Evolutionary conservation across 73 alveolate genomes (phyloP), one percentile per base, ranked within the genome.

Genomic region (Paramecium bursaria): DNA sequence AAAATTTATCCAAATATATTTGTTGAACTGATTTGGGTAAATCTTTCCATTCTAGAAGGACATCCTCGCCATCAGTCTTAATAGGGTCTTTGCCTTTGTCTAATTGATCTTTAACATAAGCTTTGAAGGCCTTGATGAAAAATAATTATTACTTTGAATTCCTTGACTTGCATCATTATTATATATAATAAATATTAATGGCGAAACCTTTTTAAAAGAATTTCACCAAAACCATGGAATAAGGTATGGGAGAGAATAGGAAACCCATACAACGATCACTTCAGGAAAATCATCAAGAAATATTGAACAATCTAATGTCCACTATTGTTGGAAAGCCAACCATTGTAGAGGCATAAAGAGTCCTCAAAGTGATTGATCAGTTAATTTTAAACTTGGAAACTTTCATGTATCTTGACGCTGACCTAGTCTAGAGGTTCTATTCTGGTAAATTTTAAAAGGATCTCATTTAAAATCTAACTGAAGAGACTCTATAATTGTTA

Each of bases 291-390:
- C 89, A 79, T 79, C 17, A 79, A 21, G 89, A 79, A 55, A 79
- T 79, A 30, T 26, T 79, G 26, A 79, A 79, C 14, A 79, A 79
- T 46, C 44, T 79, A 79, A 73, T 53, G 76, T 79, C 89, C 7
- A 79, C 89, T 3, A 79, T 53, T 19, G 54, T 79, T 39, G 89
- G 89, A 29, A 79, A 79, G 55, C 89, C 89, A 2, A 79, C 89
- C 4, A 79, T 79, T n/a, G 89, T 79, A 22, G 89, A 79, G 35
- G 89, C 89, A 2, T 35, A 79, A 54, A 79, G 89, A 79, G 57
- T 79, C 23, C 46, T 79, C 33, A 79, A 57, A 39, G 76, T 79
- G 25, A 31, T 79, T 9, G 89, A 79, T 54, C 46, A 79, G 17
- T 73, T 79, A 0, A 53, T 73, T 11, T 42, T 49, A 13, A 54